Base-by-base conservation (phyloP, 306 rosid genomes). In the Rosa lucieae region DNA sequence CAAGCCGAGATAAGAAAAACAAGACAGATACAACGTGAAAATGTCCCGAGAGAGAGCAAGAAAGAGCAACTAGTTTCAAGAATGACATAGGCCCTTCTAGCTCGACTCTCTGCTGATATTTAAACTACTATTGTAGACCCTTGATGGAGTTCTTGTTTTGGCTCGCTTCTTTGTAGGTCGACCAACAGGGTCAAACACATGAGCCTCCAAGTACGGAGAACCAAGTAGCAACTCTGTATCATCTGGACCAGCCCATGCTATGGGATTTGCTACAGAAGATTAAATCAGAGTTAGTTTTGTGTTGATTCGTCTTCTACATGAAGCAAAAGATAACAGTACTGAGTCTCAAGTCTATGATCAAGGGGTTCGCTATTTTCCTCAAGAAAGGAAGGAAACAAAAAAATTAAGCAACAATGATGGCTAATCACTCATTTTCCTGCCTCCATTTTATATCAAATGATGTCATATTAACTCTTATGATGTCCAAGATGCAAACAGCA, bases 141-240 rank as follows among this genome's bases (percentile, higher is more conserved):
- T 71, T 49, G 79, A 55, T 56, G 73, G 85, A 83, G n/a, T 83
- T 86, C 72, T 62, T 44, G 46, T 62, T 67, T 84, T 88, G 35
- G 90, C 89, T 84, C 72, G 90, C 87, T 79, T 90, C 90, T 92
- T 92, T 23, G 85, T 78, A 3, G 96, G 92, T 74, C 73, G 97
- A 55, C 47, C 77, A 15, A 52, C 32, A 51, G 87, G 78, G 71
- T 82, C 87, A 73, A 56, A 75, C 69, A 73, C 73, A 21, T 80
- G 32, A 59, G 72, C 79, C 73, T 77, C 84, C 10, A 53, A 39
- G 82, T 17, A 40, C 43, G 86, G 81, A 51, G 77, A 75, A 71
- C 53, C 80, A 42, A 79, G 84, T 58, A 74, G 85, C 69, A 72
- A 79, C 63, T 81, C 82, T 4, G 83, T 32, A 70, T 76, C 89